Evolutionary conservation across 345 rosid genomes (phyloP), one percentile per base, ranked within the genome.

Genomic region (Xanthoceras sorbifolium): DNA sequence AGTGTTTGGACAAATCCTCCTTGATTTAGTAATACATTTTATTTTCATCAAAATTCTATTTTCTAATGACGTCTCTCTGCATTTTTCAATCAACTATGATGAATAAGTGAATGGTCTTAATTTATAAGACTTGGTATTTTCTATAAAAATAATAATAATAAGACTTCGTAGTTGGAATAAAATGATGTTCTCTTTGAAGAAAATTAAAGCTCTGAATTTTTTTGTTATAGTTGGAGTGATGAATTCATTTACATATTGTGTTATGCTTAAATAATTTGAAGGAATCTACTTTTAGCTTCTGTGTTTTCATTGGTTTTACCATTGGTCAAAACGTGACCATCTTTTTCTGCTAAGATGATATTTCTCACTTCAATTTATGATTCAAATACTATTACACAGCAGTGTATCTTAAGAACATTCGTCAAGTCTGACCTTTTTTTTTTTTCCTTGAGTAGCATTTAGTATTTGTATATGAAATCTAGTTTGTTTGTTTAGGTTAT

Each of bases 401-500:
- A 46, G 52, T 20, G 38, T 7, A 50, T 18, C 23, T n/a, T 17
- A 18, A 72, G 65, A 54, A n/a, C 52, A 55, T 59, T 72, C 34
- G 57, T 55, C 17, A 54, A 26, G 64, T 54, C 18, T 32, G 20
- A 6, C 46, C 48, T 10, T 32, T 34, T 12, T 10, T 32, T 34
- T 12, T 20, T 36, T 22, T 10, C 48, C 46, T 31, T 14, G 1
- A 71, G 42, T 26, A 6, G 10, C 17, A 46, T 32, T 32, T 22
- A 32, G n/a, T 22, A 26, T 54, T 32, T 22, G 10, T 67, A 12
- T 70, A 31, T 55, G 6, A 34, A 44, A 71, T n/a, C 7, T 17
- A 25, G 66, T 38, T 22, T 72, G 29, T 59, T 25, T 36, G 34
- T 7, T 50, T 57, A 72, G 25, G 72, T 69, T 31, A 71, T 15